Evolutionary conservation across 768 basidiomycete species (phyloP), one percentile per base, ranked within the genome.

Genomic region (Amylocystis lapponica): DNA sequence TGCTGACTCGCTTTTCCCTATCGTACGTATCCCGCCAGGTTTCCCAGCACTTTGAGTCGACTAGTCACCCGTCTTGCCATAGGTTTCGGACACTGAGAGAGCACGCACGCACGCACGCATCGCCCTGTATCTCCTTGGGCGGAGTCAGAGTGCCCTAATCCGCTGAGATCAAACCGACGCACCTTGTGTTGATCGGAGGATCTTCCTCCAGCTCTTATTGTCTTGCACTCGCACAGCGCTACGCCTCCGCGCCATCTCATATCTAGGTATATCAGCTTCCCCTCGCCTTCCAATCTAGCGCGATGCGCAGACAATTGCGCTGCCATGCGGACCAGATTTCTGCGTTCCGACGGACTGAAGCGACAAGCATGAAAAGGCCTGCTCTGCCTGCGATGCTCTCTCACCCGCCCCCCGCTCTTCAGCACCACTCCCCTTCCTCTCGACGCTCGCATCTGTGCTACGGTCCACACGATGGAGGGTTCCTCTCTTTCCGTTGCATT

Each of bases 131-230:
- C n/a, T n/a, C n/a, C n/a, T n/a, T n/a, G n/a, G n/a, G n/a, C n/a
- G n/a, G n/a, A n/a, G n/a, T n/a, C n/a, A n/a, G n/a, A n/a, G n/a
- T n/a, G n/a, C n/a, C n/a, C 29, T 30, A 9, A 30, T 30, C 29
- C n/a, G n/a, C n/a, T n/a, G n/a, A 37, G 21, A 22, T 37, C 36
- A 11, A 5, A 12, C 13, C 33, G 16, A 25, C 5, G 44, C 46
- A n/a, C n/a, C 51, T 41, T 53, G 40, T 53, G 38, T 19, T 35
- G 52, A 48, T 50, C 43, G 25, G 27, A 12, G 38, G 49, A 48
- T 50, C 49, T 36, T 36, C 32, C 39, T 37, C 13, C n/a, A n/a
- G 16, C 36, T 42, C 49, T 46, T 54, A 54, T 54, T 54, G 53
- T 54, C 36, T 47, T 54, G 34, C 39, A 19, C 41, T 41, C 34